These are phyloP conservation scores for Hericium rajendrae DNA, from an alignment of 768 basidiomycete genomes.

Conservation along the genomic window DNA sequence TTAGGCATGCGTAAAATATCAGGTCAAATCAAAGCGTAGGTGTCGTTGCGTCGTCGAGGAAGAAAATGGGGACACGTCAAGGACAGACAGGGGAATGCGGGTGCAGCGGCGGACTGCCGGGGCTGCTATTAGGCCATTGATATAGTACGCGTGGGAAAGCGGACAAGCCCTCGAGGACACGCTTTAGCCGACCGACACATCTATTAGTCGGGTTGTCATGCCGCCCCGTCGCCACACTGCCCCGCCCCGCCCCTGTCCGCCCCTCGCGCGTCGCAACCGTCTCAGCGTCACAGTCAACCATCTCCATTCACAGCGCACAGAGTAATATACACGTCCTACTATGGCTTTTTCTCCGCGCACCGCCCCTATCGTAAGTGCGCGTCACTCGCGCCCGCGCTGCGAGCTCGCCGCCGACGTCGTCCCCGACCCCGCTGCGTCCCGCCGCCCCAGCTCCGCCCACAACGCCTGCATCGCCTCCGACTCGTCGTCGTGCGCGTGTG, in stretches of 20 bases:
- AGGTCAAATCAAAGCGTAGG: background rate
- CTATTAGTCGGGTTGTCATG: background rate
- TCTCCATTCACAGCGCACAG: background rate
- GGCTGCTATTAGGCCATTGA: background rate
- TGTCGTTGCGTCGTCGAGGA: conserved; percentile 1
- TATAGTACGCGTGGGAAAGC: background rate
- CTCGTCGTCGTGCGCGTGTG: background rate
- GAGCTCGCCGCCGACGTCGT: background rate
- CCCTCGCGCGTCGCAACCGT: background rate
- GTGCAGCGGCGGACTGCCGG: background rate
- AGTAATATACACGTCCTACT: too few species aligned
- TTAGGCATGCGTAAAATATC: background rate
- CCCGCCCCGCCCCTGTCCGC: background rate
- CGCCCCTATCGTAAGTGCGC: background rate
- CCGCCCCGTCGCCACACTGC: background rate
- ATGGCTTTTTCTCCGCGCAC: background rate
- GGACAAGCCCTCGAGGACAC: background rate
- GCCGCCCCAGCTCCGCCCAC: background rate
- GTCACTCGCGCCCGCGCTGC: background rate
- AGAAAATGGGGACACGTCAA: background rate
- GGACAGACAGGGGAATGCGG: background rate
- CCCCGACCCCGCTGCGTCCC: background rate
- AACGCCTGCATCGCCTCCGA: background rate
- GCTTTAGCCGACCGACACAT: background rate
- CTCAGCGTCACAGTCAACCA: background rate